phyloP scores from a whole-genome alignment of 2,329 filamentous ascomycete species.

The Colletotrichum eleusines region DNA sequence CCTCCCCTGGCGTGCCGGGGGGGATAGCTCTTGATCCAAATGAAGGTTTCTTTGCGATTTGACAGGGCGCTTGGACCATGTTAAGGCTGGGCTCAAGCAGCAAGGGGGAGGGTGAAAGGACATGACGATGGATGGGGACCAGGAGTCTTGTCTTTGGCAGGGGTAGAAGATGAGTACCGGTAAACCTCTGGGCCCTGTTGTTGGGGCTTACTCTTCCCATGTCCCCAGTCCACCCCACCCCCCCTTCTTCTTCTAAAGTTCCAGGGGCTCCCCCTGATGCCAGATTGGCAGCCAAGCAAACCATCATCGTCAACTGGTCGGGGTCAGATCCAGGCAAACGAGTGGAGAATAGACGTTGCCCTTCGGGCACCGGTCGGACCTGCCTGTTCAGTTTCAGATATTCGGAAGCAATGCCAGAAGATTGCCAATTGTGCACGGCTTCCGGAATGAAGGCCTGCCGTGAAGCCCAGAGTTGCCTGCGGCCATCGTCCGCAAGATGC shows the following conservation, averaged over 20 bases:
- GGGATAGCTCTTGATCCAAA: slow-evolving; percentile 19
- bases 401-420: slow-evolving; percentile 37
- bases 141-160: slow-evolving; percentile 11
- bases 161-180: slow-evolving; percentile 12
- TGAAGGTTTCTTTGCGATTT: slow-evolving; percentile 39
- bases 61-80: slow-evolving; percentile 42
- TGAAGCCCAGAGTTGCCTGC: slow-evolving; percentile 26
- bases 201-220: background rate
- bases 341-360: slow-evolving; percentile 31
- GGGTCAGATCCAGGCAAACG: slow-evolving; percentile 39
- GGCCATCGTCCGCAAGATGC: slow-evolving; percentile 29
- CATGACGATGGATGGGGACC: slow-evolving; percentile 5
- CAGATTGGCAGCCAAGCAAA: slow-evolving; percentile 24
- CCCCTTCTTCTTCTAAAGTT: background rate
- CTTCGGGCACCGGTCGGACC: slow-evolving; percentile 34
- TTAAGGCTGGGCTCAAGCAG: slow-evolving; percentile 37
- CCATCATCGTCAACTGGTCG: slow-evolving; percentile 11
- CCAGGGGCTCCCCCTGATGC: slow-evolving; percentile 5
- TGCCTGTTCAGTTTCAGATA: slow-evolving; percentile 40
- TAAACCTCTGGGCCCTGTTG: slow-evolving; percentile 10
- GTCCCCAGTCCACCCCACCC: background rate
- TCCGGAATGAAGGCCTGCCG: slow-evolving; percentile 30
- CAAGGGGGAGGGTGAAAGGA: slow-evolving; percentile 18
- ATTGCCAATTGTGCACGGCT: slow-evolving; percentile 36
- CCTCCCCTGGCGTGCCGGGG: slow-evolving; percentile 21